These are phyloP conservation scores for Podila epicladia DNA, from an alignment of 192 early-diverging fungal species.

Conservation along the genomic window DNA sequence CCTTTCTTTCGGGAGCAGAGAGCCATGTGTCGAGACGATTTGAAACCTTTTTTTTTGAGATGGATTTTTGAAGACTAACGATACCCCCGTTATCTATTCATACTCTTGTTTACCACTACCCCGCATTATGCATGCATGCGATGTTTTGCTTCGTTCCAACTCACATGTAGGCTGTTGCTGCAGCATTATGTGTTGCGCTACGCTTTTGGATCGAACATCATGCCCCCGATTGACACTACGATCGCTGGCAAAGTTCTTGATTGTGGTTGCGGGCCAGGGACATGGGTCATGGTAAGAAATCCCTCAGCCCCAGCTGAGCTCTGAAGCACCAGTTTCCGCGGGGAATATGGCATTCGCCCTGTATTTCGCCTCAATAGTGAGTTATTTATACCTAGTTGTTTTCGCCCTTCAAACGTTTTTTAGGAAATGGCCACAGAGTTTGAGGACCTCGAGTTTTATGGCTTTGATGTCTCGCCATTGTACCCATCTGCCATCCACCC, in stretches of 20 bases:
- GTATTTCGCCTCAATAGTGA: not conserved
- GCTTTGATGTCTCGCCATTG: slow-evolving; percentile 44
- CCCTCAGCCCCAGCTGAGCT: not conserved
- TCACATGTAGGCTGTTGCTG: slow-evolving; percentile 13
- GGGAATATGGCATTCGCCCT: not conserved
- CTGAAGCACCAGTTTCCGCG: too few relatives aligned
- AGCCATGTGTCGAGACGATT: too few relatives aligned
- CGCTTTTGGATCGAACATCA: slow-evolving; percentile 39
- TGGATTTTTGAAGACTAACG: not conserved
- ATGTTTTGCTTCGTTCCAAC: too few relatives aligned
- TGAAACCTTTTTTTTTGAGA: too few relatives aligned
- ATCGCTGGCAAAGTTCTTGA: slow-evolving; percentile 38
- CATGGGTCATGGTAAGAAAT: slow-evolving; percentile 44
- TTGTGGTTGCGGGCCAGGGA: slow-evolving; percentile 50
- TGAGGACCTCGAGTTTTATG: slow-evolving; percentile 40
- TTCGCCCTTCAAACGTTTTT: not conserved
- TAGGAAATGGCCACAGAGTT: slow-evolving; percentile 54
- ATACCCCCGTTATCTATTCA: slow-evolving; percentile 30
- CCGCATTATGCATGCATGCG: too few relatives aligned
- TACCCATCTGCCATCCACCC: slow-evolving; percentile 53
- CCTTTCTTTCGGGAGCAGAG: too few relatives aligned
- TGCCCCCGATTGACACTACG: slow-evolving; percentile 28
- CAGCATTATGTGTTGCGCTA: slow-evolving; percentile 49
- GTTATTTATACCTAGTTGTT: not conserved
- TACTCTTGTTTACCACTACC: not conserved